Percentiles rank a stretch among this genome's conserved stretches.
These are phyloP conservation scores for Pestalotiopsis sp. DNA, from an alignment of 2,329 filamentous ascomycete genomes.

Conservation along the genomic window DNA sequence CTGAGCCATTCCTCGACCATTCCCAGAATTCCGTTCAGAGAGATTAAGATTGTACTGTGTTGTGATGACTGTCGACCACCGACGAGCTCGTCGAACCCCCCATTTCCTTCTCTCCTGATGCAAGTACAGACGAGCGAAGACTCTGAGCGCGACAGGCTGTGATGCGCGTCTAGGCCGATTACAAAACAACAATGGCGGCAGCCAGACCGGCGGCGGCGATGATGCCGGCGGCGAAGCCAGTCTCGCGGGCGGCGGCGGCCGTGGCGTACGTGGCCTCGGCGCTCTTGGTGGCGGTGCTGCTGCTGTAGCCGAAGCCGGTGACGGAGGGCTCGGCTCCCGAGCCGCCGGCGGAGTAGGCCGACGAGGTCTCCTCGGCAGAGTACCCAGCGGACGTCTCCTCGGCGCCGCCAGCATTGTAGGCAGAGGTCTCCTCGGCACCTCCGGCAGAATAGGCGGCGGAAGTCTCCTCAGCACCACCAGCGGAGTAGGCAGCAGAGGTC, in stretches of 20 bases:
- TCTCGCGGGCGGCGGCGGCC: slow-evolving; percentile 20
- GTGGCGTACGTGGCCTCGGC: neutral
- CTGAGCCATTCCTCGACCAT: neutral
- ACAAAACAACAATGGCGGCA: slow-evolving; percentile 21
- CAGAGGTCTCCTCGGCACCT: neutral
- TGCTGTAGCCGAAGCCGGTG: neutral
- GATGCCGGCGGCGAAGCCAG: slow-evolving; percentile 16
- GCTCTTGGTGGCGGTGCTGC: neutral
- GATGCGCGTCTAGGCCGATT: neutral
- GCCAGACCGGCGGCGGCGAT: slow-evolving; percentile 21
- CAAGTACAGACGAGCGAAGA: neutral
- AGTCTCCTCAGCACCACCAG: neutral
- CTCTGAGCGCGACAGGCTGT: neutral
- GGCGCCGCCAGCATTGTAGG: neutral
- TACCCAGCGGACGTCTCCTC: neutral
- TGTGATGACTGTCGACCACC: too few relatives aligned
- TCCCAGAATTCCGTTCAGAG: neutral
- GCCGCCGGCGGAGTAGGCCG: neutral
- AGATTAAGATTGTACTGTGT: too few relatives aligned
- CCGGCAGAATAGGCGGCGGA: neutral
- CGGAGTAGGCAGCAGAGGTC: neutral
- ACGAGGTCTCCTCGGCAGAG: neutral
- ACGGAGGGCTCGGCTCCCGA: neutral
- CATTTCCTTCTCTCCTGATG: neutral
- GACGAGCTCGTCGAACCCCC: neutral